Evolutionary conservation across 2,329 filamentous ascomycete species (phyloP), one percentile per base, ranked within the genome.

Genomic region (Chaetomiaceae sp.): DNA sequence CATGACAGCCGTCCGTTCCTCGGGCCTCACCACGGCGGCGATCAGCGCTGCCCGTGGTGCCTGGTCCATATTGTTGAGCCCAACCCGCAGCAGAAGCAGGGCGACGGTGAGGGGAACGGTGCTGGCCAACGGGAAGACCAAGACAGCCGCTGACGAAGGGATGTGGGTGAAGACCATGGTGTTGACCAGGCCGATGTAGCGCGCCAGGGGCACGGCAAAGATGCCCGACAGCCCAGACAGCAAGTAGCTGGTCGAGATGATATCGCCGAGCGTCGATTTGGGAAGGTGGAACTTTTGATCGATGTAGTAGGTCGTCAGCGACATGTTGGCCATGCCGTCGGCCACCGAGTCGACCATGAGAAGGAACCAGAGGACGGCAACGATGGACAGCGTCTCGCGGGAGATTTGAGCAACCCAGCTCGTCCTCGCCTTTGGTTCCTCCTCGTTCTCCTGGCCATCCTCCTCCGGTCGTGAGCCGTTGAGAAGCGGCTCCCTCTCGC

Each of bases 21-120:
- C 76, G 0, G 82, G 77, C 55, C 74, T 77, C 3, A 86, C 82
- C 0, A 85, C 80, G 0, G 82, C 82, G 1, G 83, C 81, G 44
- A 87, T 84, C 51, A 87, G 80, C 0, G 83, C 82, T 0, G 82
- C 71, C 2, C 83, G 73, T 0, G 83, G 83, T 0, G 80, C 82
- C 67, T 86, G 83, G 55, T 86, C 83, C 81, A 87, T 85, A 55
- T 77, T 82, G 60, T 86, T 86, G 39, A 86, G 68, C 0, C 79
- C 79, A 3, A 81, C 73, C 5, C 83, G 74, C 17, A 86, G 63
- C 21, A 84, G 71, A 1, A 87, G 67, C 0, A 86, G 68, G 0
- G 69, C 69, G 1, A 80, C 74, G 0, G 80, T 78, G 37, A 79
- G 61, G 34, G 71, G 71, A 2, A 83, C 67, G 2, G 66, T 69